Evolutionary conservation across 768 basidiomycete species (phyloP), one percentile per base, ranked within the genome.

Genomic region (Crepidotus variabilis): DNA sequence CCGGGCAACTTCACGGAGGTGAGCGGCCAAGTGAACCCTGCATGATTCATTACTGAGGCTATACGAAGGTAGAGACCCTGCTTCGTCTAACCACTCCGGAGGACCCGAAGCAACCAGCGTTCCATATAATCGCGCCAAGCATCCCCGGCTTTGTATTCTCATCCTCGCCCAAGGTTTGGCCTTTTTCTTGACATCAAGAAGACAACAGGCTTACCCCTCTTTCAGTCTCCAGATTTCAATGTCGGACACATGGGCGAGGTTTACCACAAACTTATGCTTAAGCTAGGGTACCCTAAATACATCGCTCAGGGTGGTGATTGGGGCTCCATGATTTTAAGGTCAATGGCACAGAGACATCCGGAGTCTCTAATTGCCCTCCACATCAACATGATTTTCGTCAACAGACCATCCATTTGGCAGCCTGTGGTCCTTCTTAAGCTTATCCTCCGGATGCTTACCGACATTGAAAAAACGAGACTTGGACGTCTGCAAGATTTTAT

Each of bases 1-100:
- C 74, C 72, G 8, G 73, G 72, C 6, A 71, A 69, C 39, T 73
- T 73, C 54, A 66, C 69, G 6, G 71, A 75, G 71, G 72, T 70
- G 45, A 36, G 54, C 47, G 4, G 10, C 2, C 13, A 33, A 6
- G 2, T 4, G 11, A 1, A 13, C 34, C 22, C 7, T 4, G 4
- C 18, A 8, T 28, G 22, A 4, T 10, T 39, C 21, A 36, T 16
- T 1, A 8, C 43, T 16, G 39, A 45, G 13, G 18, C n/a, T 33
- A 2, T n/a, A 47, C n/a, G 24, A 20, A 72, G 68, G 71, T 71
- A 22, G 61, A 67, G 49, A 64, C 58, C 6, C 51, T 75, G 8
- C 62, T 72, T 20, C 58, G 61, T 20, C 61, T 75, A 21, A 61
- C 65, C 2, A 54, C 66, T 28, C 72, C 73, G 14, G 53, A 62